Conservation (phyloP, 1,139 yeast genomes). For the Candida sanyaensis region DNA sequence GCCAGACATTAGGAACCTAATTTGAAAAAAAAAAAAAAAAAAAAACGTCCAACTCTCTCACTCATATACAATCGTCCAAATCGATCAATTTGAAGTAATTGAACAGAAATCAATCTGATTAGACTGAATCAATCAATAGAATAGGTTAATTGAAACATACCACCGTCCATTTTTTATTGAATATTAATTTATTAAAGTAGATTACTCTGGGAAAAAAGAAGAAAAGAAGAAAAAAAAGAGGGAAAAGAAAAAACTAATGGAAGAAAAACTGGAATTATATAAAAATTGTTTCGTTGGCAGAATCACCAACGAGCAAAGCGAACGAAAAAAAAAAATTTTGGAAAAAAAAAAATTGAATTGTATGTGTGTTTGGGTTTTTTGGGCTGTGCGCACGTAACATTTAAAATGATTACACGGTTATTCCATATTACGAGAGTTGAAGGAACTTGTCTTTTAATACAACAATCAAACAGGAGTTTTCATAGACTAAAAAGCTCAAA, state of each 20-base stretch:
- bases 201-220: conserved; percentile 1
- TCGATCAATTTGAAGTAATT: neutral
- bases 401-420: neutral
- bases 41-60: neutral
- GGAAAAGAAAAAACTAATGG: conserved; percentile 10
- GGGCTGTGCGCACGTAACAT: conserved; percentile 2
- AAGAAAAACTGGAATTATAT: conserved; percentile 12
- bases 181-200: conserved; percentile 4
- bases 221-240: conserved; percentile 3
- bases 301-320: conserved; percentile 1
- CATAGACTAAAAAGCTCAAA: too few species aligned
- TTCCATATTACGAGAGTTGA: neutral
- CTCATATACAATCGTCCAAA: neutral
- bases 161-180: conserved; percentile 44
- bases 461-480: too few species aligned
- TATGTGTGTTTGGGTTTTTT: conserved; percentile 5
- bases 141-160: conserved; percentile 28
- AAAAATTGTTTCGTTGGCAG: conserved; percentile 8
- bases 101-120: conserved; percentile 14
- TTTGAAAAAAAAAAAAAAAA: too few species aligned
- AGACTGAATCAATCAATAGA: conserved; percentile 12
- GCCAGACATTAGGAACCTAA: neutral
- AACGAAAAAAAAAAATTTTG: conserved; percentile 4
- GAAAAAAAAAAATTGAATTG: neutral
- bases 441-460: neutral